Conservation (phyloP, 257 asterid species). For the Marsdenia floribunda region DNA sequence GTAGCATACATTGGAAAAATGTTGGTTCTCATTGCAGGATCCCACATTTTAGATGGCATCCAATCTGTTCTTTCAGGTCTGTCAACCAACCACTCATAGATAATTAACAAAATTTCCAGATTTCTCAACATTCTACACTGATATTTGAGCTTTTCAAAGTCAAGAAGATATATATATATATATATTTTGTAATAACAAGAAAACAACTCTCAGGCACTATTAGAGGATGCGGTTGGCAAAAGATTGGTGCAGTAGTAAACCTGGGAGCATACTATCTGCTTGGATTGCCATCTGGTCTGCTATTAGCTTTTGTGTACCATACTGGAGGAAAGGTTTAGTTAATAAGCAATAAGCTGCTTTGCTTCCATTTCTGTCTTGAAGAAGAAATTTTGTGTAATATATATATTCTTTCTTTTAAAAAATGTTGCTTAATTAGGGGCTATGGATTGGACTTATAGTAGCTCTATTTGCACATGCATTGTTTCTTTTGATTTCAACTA, state of each 20-base stretch:
- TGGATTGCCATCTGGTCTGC: conserved; percentile 51
- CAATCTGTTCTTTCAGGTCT: conserved; percentile 36
- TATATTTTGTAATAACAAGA: background rate
- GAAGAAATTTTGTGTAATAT: no score
- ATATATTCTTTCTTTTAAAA: background rate
- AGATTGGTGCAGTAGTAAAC: conserved; percentile 59
- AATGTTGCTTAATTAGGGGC: conserved; percentile 31
- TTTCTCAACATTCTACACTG: no score
- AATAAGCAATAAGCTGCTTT: background rate
- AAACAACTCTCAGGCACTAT: conserved; percentile 33
- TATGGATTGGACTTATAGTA: conserved; percentile 57
- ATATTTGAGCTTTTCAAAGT: no score
- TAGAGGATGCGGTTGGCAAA: conserved; percentile 80
- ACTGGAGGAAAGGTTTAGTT: conserved; percentile 60
- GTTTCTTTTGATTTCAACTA: conserved; percentile 39
- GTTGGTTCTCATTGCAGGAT: conserved; percentile 46
- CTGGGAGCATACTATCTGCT: conserved; percentile 55
- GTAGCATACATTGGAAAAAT: conserved; percentile 48
- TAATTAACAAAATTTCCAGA: no score
- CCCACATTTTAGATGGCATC: conserved; percentile 46
- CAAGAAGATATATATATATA: no score
- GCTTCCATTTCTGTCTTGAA: background rate
- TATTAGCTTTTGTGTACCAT: conserved; percentile 47
- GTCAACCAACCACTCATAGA: background rate
- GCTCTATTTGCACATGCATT: conserved; percentile 55